Evolutionary conservation across 257 asterid species (phyloP).

Genomic region (Solanum rostratum): DNA sequence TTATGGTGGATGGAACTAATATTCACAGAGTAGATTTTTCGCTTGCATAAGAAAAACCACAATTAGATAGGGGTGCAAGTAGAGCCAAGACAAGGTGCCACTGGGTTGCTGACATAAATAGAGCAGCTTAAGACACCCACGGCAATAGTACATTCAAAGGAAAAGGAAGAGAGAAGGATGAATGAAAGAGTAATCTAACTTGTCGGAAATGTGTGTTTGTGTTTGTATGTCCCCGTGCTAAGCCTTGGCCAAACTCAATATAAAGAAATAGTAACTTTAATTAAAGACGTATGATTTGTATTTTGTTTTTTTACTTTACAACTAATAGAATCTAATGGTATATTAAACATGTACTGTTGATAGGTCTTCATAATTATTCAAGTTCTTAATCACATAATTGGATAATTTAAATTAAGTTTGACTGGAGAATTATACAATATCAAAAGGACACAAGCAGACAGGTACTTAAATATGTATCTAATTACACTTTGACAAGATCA

Average conservation of each 20-base stretch:
- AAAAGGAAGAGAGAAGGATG: background rate
- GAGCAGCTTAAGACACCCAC: background rate
- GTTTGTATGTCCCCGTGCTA: background rate
- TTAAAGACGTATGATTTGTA: background rate
- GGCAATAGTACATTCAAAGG: background rate
- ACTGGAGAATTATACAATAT: background rate
- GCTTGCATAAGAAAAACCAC: background rate
- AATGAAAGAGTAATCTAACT: background rate
- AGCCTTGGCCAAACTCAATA: too few relatives aligned
- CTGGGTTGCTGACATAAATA: background rate
- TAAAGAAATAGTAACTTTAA: background rate
- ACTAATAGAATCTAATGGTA: background rate
- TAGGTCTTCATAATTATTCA: background rate
- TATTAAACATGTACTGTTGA: background rate
- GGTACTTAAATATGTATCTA: background rate
- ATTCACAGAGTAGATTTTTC: background rate
- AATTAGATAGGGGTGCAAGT: background rate
- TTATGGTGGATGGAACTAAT: background rate
- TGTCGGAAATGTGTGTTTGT: background rate
- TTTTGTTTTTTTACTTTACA: background rate
- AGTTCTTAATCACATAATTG: background rate
- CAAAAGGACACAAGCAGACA: background rate
- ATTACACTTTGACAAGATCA: background rate
- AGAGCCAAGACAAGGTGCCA: background rate
- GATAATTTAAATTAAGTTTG: background rate